Percentiles rank a stretch among this genome's conserved stretches.
phyloP scores from a whole-genome alignment of 2,329 filamentous ascomycete species.

The Plenodomus biglobosus region DNA sequence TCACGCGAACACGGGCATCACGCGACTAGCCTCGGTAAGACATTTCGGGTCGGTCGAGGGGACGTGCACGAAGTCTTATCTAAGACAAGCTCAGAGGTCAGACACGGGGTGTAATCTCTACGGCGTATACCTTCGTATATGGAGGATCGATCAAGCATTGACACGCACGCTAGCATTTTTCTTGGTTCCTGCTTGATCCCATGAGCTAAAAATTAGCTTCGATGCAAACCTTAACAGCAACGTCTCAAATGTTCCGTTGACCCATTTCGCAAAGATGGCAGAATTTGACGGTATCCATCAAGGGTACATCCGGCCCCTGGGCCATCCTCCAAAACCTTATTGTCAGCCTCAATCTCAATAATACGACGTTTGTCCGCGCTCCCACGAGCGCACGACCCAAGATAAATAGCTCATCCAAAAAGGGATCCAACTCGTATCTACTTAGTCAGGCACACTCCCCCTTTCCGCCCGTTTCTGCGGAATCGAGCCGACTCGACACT shows the following conservation, averaged over 20 bases:
- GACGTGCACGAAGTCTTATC: constrained; percentile 22
- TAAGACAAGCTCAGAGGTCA: constrained; percentile 20
- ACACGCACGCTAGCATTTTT: constrained; percentile 22
- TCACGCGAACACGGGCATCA: constrained; percentile 2
- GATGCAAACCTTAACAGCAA: constrained; percentile 19
- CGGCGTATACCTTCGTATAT: background rate
- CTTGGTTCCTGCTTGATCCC: constrained; percentile 18
- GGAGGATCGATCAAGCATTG: constrained; percentile 17
- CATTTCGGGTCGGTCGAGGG: constrained; percentile 9
- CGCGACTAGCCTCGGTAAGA: constrained; percentile 4
- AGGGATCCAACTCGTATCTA: constrained; percentile 19
- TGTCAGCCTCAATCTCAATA: constrained; percentile 15
- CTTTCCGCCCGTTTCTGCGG: constrained; percentile 14
- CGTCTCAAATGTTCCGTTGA: constrained; percentile 15
- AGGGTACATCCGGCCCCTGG: constrained; percentile 15
- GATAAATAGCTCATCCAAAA: constrained; percentile 22
- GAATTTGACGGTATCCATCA: constrained; percentile 18
- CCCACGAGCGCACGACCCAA: constrained; percentile 20
- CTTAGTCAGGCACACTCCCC: constrained; percentile 23
- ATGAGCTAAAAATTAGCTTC: constrained; percentile 17
- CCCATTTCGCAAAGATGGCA: constrained; percentile 21
- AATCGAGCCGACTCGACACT: constrained; percentile 12
- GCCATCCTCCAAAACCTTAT: constrained; percentile 17
- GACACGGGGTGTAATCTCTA: constrained; percentile 1
- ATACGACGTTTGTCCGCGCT: constrained; percentile 21